Conservation (phyloP, 2,329 filamentous ascomycete species). For the Aspergillus caelatus region DNA sequence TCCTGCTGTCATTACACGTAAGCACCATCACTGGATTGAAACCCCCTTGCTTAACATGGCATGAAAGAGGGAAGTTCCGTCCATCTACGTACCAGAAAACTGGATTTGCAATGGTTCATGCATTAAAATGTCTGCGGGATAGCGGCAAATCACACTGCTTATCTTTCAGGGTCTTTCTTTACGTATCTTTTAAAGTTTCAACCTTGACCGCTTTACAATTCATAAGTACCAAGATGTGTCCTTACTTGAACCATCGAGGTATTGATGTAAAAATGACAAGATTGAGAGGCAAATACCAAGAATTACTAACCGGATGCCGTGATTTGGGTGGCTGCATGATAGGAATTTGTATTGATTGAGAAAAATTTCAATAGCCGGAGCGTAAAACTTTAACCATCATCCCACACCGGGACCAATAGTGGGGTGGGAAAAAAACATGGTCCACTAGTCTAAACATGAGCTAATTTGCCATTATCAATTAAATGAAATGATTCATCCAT, state of each 20-base stretch:
- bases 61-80: not conserved
- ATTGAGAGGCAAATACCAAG: too few relatives aligned
- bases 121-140: not conserved
- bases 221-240: not conserved
- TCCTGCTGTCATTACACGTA: not conserved
- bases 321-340: not conserved
- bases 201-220: not conserved
- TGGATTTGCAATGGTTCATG: not conserved
- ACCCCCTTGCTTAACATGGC: not conserved
- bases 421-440: not conserved
- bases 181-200: not conserved
- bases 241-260: not conserved
- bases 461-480: not conserved
- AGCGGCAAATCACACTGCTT: not conserved
- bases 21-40: not conserved
- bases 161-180: not conserved
- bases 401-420: not conserved
- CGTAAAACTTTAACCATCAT: not conserved
- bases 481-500: not conserved
- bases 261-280: too few relatives aligned
- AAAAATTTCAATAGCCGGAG: not conserved
- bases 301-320: not conserved
- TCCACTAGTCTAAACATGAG: slow-evolving; percentile 4
- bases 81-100: not conserved
- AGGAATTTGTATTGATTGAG: not conserved